phyloP scores from a whole-genome alignment of 139 green algal species.

The Picochlorum sp. region DNA sequence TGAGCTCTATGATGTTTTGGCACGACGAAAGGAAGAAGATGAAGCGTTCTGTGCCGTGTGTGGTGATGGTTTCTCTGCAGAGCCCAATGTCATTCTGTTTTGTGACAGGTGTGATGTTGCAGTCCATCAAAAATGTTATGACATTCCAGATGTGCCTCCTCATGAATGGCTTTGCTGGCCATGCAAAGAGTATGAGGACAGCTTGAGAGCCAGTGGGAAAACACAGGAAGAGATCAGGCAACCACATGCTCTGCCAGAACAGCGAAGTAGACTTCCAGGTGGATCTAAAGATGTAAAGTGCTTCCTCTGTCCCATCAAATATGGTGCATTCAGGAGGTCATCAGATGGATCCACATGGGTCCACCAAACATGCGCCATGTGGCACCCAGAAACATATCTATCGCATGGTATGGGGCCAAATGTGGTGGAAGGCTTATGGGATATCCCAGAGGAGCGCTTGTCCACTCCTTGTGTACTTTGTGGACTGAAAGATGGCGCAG shows the following conservation, averaged over 20 bases:
- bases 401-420: slow-evolving; percentile 8
- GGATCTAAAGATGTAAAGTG: slow-evolving; percentile 51
- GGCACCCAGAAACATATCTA: slow-evolving; percentile 38
- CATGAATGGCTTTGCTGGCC: slow-evolving; percentile 87
- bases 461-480: slow-evolving; percentile 32
- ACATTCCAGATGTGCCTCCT: slow-evolving; percentile 49
- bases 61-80: slow-evolving; percentile 54
- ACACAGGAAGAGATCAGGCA: slow-evolving; percentile 12
- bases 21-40: slow-evolving; percentile 45
- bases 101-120: slow-evolving; percentile 87
- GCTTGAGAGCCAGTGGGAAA: slow-evolving; percentile 30
- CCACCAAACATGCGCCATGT: slow-evolving; percentile 64
- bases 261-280: slow-evolving; percentile 30
- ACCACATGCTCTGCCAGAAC: slow-evolving; percentile 10
- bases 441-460: slow-evolving; percentile 35
- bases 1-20: slow-evolving; percentile 34
- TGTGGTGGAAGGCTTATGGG: slow-evolving; percentile 24
- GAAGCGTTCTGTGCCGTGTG: slow-evolving; percentile 83
- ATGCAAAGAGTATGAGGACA: slow-evolving; percentile 64
- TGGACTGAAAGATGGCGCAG: slow-evolving; percentile 31
- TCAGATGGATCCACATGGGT: slow-evolving; percentile 47
- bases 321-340: slow-evolving; percentile 70
- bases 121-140: slow-evolving; percentile 86
- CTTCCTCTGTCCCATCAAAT: slow-evolving; percentile 69
- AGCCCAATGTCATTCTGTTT: slow-evolving; percentile 81